Evolutionary conservation across 129 eudicot genomes (phyloP).

Genomic region (Mikania micrantha): DNA sequence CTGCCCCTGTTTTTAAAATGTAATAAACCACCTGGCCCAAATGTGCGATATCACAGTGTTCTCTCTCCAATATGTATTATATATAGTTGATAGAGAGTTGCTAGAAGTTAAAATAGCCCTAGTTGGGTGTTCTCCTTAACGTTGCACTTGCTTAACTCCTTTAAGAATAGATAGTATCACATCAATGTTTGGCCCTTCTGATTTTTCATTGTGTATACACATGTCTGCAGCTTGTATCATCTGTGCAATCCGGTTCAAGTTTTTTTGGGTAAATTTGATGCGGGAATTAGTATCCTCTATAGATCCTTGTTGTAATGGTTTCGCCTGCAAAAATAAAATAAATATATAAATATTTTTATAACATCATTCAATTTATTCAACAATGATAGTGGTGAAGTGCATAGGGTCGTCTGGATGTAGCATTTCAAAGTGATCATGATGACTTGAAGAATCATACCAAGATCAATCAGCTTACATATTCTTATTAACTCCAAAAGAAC

Average conservation of each 20-base stretch:
- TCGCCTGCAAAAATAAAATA: slow-evolving; percentile 53
- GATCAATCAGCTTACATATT: slow-evolving; percentile 73
- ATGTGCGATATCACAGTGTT: too few species aligned
- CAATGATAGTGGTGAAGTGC: not conserved
- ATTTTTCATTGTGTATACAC: slow-evolving; percentile 76
- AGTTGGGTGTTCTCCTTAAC: slow-evolving; percentile 26
- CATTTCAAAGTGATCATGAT: not conserved
- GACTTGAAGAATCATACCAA: not conserved
- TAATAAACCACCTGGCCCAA: too few species aligned
- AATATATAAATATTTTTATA: not conserved
- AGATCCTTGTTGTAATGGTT: slow-evolving; percentile 75
- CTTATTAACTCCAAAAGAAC: slow-evolving; percentile 88
- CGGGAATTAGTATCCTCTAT: slow-evolving; percentile 56
- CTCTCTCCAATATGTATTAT: too few species aligned
- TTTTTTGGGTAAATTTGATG: slow-evolving; percentile 45
- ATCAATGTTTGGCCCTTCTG: slow-evolving; percentile 56
- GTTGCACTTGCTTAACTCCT: slow-evolving; percentile 34
- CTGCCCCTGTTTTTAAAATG: too few species aligned
- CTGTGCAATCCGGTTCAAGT: slow-evolving; percentile 43
- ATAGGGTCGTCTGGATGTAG: too few species aligned
- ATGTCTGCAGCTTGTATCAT: slow-evolving; percentile 84
- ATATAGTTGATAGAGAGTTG: too few species aligned
- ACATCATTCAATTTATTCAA: not conserved
- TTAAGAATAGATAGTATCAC: slow-evolving; percentile 49
- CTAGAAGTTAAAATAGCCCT: slow-evolving; percentile 22